Evolutionary conservation across 2,329 filamentous ascomycete species (phyloP), one percentile per base, ranked within the genome.

Genomic region (Ophiobolus disseminans): DNA sequence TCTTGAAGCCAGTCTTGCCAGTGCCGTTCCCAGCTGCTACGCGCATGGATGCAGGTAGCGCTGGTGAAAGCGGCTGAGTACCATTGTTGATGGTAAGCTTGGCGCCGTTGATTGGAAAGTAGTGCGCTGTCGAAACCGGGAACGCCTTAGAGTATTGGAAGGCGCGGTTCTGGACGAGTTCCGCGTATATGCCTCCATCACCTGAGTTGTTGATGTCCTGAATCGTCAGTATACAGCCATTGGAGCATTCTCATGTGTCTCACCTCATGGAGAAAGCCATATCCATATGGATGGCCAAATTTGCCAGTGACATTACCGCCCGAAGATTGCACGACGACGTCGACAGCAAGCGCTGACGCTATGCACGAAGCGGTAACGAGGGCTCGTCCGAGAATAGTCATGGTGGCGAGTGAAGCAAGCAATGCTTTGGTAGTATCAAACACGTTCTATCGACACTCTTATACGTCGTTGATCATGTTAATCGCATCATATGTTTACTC

Each of bases 171-270:
- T 80, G 81, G 47, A 90, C 82, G 46, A 90, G 70, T 63, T 90
- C 86, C 39, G 84, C 87, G 65, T 90, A 90, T 53, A 90, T 82
- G 4, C 87, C 87, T 17, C 87, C 87, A 63, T 90, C 87, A 2
- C 87, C 86, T 2, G 83, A 86, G 67, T 88, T 83, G 69, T 85
- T 85, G 67, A 86, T 86, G 13, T 68, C 65, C 65, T 68, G 5
- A 19, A 1, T 1, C 3, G 16, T 60, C 17, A 62, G 47, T 35
- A 32, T 2, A 9, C 7, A 5, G n/a, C n/a, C n/a, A n/a, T n/a
- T n/a, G n/a, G n/a, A n/a, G n/a, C n/a, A n/a, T n/a, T n/a, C n/a
- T n/a, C n/a, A n/a, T n/a, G n/a, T n/a, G 8, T 39, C 8, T 20
- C 46, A 66, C 66, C 57, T 69, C 66, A 20, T 69, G 66, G 16